phyloP scores from a whole-genome alignment of 805 yeast species.

The Brettanomyces anomalus region DNA sequence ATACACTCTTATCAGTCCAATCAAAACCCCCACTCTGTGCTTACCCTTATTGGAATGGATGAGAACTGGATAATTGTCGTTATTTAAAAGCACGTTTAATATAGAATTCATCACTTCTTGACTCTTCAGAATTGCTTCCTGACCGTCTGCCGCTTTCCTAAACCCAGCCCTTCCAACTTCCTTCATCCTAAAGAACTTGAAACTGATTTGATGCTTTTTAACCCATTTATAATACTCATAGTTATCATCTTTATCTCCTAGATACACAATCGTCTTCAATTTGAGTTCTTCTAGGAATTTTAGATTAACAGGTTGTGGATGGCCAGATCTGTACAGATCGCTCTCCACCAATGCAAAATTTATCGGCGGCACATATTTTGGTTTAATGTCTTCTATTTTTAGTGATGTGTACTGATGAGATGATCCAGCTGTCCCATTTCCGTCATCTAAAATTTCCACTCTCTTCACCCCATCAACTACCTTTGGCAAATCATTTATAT shows the following conservation, averaged over 20 bases:
- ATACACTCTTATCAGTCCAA: constrained; percentile 80
- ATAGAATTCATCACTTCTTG: constrained; percentile 49
- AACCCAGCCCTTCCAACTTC: constrained; percentile 10
- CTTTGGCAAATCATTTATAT: too few relatives aligned
- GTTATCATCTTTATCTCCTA: constrained; percentile 67
- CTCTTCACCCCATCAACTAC: background rate
- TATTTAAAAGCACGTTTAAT: constrained; percentile 46
- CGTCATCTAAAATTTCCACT: background rate
- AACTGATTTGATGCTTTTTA: constrained; percentile 31
- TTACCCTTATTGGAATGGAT: constrained; percentile 97
- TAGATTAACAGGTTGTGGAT: constrained; percentile 82
- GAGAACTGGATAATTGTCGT: constrained; percentile 74
- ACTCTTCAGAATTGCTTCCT: constrained; percentile 59
- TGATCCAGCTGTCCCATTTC: background rate
- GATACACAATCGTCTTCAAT: constrained; percentile 70
- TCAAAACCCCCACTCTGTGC: constrained; percentile 87
- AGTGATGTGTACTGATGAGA: constrained; percentile 23
- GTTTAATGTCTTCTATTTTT: constrained; percentile 22
- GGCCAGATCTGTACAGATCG: constrained; percentile 83
- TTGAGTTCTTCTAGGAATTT: constrained; percentile 65
- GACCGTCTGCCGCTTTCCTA: constrained; percentile 2
- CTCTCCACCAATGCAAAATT: constrained; percentile 86
- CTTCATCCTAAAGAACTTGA: constrained; percentile 52
- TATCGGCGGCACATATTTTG: constrained; percentile 73
- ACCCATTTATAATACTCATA: constrained; percentile 68